These are phyloP conservation scores for Euphorbia pulcherrima DNA, from an alignment of 345 rosid species.

Conservation along the genomic window DNA sequence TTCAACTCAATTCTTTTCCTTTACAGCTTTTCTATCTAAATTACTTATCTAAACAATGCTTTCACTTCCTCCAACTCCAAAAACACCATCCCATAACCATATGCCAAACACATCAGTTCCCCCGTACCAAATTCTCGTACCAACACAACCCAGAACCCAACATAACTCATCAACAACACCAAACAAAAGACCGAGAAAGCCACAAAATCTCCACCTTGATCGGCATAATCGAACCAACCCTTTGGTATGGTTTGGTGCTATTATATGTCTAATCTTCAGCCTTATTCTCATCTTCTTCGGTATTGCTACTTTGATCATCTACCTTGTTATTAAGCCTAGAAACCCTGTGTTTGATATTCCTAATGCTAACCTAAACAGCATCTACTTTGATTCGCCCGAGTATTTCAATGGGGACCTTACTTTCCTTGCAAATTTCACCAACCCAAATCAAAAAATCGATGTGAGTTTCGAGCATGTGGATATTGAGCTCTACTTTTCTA, in stretches of 20 bases:
- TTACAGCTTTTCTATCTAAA: slow-evolving; percentile 13
- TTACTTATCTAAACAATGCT: slow-evolving; percentile 31
- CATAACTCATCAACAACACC: slow-evolving; percentile 21
- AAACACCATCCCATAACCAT: slow-evolving; percentile 31
- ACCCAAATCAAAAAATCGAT: slow-evolving; percentile 65
- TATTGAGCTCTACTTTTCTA: slow-evolving; percentile 59
- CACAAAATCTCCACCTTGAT: slow-evolving; percentile 35
- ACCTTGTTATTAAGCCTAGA: slow-evolving; percentile 55
- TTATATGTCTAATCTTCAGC: slow-evolving; percentile 71
- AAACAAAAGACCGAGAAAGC: slow-evolving; percentile 20
- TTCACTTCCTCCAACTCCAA: slow-evolving; percentile 26
- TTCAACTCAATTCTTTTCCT: slow-evolving; percentile 22
- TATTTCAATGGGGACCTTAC: slow-evolving; percentile 75
- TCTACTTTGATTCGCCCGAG: slow-evolving; percentile 74
- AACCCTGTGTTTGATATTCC: slow-evolving; percentile 69
- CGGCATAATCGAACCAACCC: slow-evolving; percentile 50
- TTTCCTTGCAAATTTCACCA: slow-evolving; percentile 64
- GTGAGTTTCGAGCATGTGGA: slow-evolving; percentile 54
- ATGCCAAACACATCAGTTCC: slow-evolving; percentile 31
- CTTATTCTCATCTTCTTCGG: slow-evolving; percentile 71
- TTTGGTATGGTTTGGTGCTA: slow-evolving; percentile 67
- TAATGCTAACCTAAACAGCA: slow-evolving; percentile 57
- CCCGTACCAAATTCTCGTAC: slow-evolving; percentile 34
- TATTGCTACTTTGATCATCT: slow-evolving; percentile 66
- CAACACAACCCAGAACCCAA: slow-evolving; percentile 37